These are phyloP conservation scores for Nothomitra cinnamomea DNA, from an alignment of 2,329 filamentous ascomycete species.

Conservation along the genomic window DNA sequence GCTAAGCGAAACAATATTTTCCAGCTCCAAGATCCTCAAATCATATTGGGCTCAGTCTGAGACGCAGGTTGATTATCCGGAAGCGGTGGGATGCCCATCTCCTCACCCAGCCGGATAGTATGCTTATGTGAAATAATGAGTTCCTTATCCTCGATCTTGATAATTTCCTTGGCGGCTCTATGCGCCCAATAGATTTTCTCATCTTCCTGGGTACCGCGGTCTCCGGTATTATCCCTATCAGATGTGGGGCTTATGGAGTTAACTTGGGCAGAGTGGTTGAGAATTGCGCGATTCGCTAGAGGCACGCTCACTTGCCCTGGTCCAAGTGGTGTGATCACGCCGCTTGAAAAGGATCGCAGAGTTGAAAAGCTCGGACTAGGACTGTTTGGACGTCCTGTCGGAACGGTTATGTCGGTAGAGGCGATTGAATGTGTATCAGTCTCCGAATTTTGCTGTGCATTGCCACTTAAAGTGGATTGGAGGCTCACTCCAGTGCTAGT, in stretches of 20 bases:
- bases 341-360: background rate
- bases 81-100: background rate
- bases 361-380: slow-evolving; percentile 2
- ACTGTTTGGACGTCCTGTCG: slow-evolving; percentile 4
- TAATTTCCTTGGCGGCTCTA: background rate
- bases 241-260: background rate
- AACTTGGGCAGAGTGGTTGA: background rate
- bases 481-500: background rate
- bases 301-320: background rate
- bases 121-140: slow-evolving; percentile 1
- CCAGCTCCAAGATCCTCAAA: no score
- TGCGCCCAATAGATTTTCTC: background rate
- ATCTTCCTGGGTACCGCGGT: background rate
- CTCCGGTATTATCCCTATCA: background rate
- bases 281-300: background rate
- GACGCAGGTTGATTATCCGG: background rate
- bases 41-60: no score
- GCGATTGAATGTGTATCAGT: slow-evolving; percentile 3
- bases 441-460: background rate
- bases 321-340: background rate
- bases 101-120: background rate
- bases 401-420: slow-evolving; percentile 6
- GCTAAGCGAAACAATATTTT: no score
- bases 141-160: slow-evolving; percentile 2
- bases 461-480: background rate